These are phyloP conservation scores for Colletotrichum gigasporum DNA, from an alignment of 2,329 filamentous ascomycete genomes.

Conservation along the genomic window DNA sequence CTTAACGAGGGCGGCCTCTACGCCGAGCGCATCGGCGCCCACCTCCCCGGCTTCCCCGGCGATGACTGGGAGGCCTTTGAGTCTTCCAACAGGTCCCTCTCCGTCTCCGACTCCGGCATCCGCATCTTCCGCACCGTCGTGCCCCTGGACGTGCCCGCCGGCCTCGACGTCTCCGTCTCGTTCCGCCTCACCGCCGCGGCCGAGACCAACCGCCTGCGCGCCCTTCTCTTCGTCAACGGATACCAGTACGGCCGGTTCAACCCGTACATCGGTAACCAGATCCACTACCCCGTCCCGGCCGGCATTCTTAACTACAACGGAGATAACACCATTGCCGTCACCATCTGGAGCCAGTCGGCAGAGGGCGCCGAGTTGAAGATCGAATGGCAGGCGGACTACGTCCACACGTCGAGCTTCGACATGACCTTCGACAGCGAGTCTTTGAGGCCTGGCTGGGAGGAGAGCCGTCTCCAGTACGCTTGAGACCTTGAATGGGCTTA, in stretches of 20 bases:
- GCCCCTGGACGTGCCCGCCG: constrained; percentile 58
- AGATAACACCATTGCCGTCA: constrained; percentile 65
- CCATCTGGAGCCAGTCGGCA: constrained; percentile 67
- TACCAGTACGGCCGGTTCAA: constrained; percentile 71
- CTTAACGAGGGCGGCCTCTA: constrained; percentile 68
- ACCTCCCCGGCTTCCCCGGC: constrained; percentile 65
- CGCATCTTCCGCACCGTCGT: constrained; percentile 64
- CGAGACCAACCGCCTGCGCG: constrained; percentile 52
- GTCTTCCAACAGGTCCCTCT: constrained; percentile 44
- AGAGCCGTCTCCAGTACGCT: constrained; percentile 47
- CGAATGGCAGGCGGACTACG: constrained; percentile 63
- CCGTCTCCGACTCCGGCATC: constrained; percentile 60
- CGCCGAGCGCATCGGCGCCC: constrained; percentile 66
- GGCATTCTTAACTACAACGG: constrained; percentile 67
- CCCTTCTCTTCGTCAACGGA: constrained; percentile 70
- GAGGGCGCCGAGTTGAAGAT: constrained; percentile 60
- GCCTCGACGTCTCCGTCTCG: constrained; percentile 65
- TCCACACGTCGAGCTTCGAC: constrained; percentile 61
- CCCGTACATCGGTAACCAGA: constrained; percentile 69
- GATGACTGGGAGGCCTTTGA: constrained; percentile 48
- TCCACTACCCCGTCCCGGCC: constrained; percentile 67
- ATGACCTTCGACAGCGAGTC: constrained; percentile 57
- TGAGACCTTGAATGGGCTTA: not conserved
- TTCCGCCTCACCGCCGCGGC: constrained; percentile 60
- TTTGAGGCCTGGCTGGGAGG: constrained; percentile 61